Evolutionary conservation across 768 basidiomycete species (phyloP), one percentile per base, ranked within the genome.

Genomic region (Boletus eberwhitei): DNA sequence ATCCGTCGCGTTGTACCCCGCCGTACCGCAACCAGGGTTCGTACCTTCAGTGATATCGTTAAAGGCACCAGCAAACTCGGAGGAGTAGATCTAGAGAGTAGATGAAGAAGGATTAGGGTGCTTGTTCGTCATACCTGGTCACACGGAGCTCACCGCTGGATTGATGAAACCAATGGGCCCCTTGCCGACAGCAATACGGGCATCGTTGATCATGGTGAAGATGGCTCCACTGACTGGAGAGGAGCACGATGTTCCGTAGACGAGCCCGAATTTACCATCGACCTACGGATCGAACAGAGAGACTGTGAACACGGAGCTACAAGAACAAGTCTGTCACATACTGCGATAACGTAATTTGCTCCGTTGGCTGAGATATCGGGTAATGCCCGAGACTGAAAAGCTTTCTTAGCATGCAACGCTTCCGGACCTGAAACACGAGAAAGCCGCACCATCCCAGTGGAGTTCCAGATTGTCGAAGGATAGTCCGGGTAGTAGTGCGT

Each of bases 31-130:
- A 2, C 79, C 78, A 4, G 68, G 72, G 51, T 79, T 80, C 2
- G 64, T 66, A 2, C 81, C 81, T 5, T 63, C 59, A 1, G 73
- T 77, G 49, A 82, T 80, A 52, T 82, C 81, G 50, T 80, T 70
- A 58, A 58, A 51, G 9, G 48, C 44, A 0, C 4, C 1, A 26
- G 43, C 29, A 40, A 58, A 58, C 29, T 52, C 29, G 5, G 48
- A 0, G 5, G 57, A 58, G 11, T 58, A 58, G 8, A 58, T 58
- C 57, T 58, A 47, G 21, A 16, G 5, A 3, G 9, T 13, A 2
- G 17, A 32, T 24, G 3, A 5, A 21, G 17, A 24, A 3, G 16
- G 35, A 8, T 36, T 4, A 22, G 17, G 16, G 21, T 1, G 9
- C 19, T 7, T 13, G n/a, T 38, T 37, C n/a, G 38, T 38, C 24